A percentile compares a stretch with the other conserved stretches of the same genome.
phyloP scores from a whole-genome alignment of 441 rosid species.

The Mallotus japonicus region DNA sequence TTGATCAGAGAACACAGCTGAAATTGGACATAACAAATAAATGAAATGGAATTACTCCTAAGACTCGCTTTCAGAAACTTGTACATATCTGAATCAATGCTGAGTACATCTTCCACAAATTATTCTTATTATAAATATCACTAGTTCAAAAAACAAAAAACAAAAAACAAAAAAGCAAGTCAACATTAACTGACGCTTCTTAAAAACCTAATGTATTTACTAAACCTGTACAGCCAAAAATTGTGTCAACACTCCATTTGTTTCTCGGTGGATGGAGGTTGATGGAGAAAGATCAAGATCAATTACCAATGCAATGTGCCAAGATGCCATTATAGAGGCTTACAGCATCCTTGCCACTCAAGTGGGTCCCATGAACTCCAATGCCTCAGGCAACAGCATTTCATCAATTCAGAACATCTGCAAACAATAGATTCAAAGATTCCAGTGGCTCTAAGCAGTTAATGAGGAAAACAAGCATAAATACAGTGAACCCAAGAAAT shows the following conservation, averaged over 20 bases:
- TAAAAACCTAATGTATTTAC: slow-evolving; percentile 15
- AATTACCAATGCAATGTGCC: background rate
- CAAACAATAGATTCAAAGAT: slow-evolving; percentile 26
- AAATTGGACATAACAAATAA: background rate
- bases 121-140: slow-evolving; percentile 16
- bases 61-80: background rate
- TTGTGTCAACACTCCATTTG: slow-evolving; percentile 10
- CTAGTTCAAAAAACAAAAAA: background rate
- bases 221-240: slow-evolving; percentile 34
- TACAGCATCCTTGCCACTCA: slow-evolving; percentile 20
- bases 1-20: no score
- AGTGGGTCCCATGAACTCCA: slow-evolving; percentile 21
- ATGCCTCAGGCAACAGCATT: slow-evolving; percentile 19
- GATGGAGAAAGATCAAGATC: slow-evolving; percentile 10
- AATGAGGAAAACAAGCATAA: slow-evolving; percentile 22
- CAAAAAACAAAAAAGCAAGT: no score
- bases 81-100: slow-evolving; percentile 10
- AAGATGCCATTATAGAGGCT: slow-evolving; percentile 17
- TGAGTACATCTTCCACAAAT: slow-evolving; percentile 12
- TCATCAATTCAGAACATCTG: slow-evolving; percentile 31
- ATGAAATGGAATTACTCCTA: background rate
- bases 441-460: slow-evolving; percentile 28
- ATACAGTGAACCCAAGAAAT: slow-evolving; percentile 23
- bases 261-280: background rate
- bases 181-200: slow-evolving; percentile 4